Conservation (phyloP, 139 green algal species). For the Coccomyxa sp. region DNA sequence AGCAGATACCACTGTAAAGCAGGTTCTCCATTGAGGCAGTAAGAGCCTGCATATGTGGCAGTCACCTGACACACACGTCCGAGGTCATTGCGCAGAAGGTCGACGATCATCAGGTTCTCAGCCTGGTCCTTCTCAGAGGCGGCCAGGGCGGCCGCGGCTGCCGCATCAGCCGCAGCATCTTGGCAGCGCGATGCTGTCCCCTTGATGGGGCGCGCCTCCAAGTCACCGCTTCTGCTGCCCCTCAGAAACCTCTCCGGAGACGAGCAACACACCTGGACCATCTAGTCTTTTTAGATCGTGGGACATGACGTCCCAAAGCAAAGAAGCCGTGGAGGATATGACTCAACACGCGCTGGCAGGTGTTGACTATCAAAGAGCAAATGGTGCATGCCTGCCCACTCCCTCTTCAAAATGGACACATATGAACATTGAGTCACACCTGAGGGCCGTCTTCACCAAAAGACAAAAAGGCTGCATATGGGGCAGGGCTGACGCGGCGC, state of each 20-base stretch:
- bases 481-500: constrained; percentile 85
- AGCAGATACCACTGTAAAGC: neutral
- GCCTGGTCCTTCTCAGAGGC: constrained; percentile 88
- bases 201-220: constrained; percentile 98
- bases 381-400: too few relatives aligned
- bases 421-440: neutral
- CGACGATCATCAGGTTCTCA: constrained; percentile 99
- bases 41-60: neutral
- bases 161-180: constrained; percentile 55
- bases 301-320: too few relatives aligned
- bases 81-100: constrained; percentile 98
- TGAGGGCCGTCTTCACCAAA: constrained; percentile 35
- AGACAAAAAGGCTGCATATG: constrained; percentile 85
- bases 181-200: constrained; percentile 55
- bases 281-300: neutral
- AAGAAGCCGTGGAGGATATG: too few relatives aligned
- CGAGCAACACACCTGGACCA: constrained; percentile 76
- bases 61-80: constrained; percentile 63
- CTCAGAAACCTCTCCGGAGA: constrained; percentile 95
- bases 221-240: constrained; percentile 47
- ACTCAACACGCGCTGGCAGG: too few relatives aligned
- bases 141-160: constrained; percentile 35
- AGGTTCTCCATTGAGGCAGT: too few relatives aligned
- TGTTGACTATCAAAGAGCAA: too few relatives aligned
- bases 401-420: too few relatives aligned